Evolutionary conservation across 768 basidiomycete species (phyloP).

Genomic region (Termitomyces eurrhizus): DNA sequence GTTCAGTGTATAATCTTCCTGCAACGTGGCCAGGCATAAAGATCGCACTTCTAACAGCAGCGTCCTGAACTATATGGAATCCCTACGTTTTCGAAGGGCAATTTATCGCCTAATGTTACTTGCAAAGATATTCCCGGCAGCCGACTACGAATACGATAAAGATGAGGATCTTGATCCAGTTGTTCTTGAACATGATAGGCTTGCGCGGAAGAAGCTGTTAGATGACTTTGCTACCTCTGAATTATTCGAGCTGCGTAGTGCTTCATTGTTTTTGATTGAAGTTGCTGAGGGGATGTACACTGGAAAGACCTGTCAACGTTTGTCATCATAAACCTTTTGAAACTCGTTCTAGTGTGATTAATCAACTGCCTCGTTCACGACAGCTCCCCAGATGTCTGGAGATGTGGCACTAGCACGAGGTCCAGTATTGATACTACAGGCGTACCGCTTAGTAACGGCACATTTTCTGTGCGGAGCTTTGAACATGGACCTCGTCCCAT

Average conservation of each 20-base stretch:
- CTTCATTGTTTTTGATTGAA: conserved; percentile 14
- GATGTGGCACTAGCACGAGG: conserved; percentile 6
- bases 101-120: conserved; percentile 17
- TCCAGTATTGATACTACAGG: conserved; percentile 11
- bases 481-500: neutral
- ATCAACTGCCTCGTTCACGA: neutral
- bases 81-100: conserved; percentile 20
- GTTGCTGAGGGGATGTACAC: conserved; percentile 4
- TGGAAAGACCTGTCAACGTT: neutral
- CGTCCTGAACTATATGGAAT: conserved; percentile 26
- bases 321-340: neutral
- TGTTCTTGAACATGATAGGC: neutral
- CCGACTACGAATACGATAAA: conserved; percentile 1
- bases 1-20: neutral
- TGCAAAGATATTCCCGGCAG: conserved; percentile 10
- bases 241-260: conserved; percentile 15
- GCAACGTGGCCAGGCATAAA: conserved; percentile 30
- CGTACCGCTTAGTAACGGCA: conserved; percentile 4
- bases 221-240: conserved; percentile 9
- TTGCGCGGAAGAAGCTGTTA: conserved; percentile 11
- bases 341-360: neutral
- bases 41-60: conserved; percentile 29
- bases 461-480: neutral
- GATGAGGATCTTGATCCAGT: conserved; percentile 6
- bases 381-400: neutral